Evolutionary conservation across 164 flowering plant genomes (phyloP).

Genomic region (Magnolia officinalis): DNA sequence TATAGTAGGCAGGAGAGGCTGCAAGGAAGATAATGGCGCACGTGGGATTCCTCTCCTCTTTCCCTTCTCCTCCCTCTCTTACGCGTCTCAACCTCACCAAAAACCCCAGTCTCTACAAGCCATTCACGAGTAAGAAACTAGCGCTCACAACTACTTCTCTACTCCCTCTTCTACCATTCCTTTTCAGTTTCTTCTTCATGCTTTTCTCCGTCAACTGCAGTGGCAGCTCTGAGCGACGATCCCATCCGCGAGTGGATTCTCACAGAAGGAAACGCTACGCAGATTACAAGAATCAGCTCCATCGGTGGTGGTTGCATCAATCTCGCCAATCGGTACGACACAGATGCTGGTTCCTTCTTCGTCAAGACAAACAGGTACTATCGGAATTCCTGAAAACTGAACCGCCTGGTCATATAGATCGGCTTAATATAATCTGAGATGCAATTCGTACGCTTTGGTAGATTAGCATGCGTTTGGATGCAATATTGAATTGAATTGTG

Average conservation of each 20-base stretch:
- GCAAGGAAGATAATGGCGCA: constrained; percentile 26
- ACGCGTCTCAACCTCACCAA: constrained; percentile 6
- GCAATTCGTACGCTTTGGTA: background rate
- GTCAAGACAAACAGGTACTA: constrained; percentile 82
- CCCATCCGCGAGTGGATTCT: constrained; percentile 89
- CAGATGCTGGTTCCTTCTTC: constrained; percentile 90
- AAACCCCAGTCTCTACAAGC: constrained; percentile 6
- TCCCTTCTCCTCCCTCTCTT: constrained; percentile 17
- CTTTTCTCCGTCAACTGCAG: constrained; percentile 29
- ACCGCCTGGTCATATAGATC: background rate
- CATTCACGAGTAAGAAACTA: constrained; percentile 28
- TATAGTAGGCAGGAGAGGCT: background rate
- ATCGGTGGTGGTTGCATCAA: constrained; percentile 97
- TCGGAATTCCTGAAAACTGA: background rate
- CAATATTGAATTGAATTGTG: background rate
- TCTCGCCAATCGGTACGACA: constrained; percentile 75
- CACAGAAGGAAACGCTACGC: constrained; percentile 80
- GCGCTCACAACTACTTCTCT: background rate
- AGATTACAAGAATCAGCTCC: constrained; percentile 66
- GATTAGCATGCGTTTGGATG: background rate
- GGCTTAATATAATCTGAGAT: too few species aligned
- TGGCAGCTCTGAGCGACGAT: constrained; percentile 65
- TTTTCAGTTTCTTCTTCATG: background rate
- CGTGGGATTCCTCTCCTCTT: constrained; percentile 17
- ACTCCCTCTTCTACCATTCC: background rate